These are phyloP conservation scores for Penicillium occitanis DNA, from an alignment of 2,329 filamentous ascomycete species.

Conservation along the genomic window DNA sequence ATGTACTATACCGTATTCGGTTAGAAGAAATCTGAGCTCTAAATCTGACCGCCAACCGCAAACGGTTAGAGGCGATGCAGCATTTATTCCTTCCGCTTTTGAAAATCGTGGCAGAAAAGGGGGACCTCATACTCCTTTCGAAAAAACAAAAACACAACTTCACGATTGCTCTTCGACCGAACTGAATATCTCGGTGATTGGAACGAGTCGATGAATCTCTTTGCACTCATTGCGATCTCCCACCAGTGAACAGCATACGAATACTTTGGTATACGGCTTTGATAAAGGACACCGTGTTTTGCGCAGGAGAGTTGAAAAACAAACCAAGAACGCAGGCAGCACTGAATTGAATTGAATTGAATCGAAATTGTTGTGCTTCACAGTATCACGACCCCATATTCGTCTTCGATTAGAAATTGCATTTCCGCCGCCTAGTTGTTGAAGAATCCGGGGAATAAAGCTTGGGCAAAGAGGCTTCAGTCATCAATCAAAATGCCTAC, in stretches of 20 bases:
- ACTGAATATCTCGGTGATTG: background rate
- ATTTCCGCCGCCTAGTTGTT: background rate
- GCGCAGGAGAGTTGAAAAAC: background rate
- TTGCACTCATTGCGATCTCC: background rate
- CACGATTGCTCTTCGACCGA: background rate
- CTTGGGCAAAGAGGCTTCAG: background rate
- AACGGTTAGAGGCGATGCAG: constrained; percentile 11
- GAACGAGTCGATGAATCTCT: constrained; percentile 8
- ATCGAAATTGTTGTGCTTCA: background rate
- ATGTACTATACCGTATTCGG: background rate
- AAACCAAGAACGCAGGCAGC: background rate
- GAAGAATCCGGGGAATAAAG: background rate
- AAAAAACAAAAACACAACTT: background rate
- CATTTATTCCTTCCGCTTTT: constrained; percentile 12
- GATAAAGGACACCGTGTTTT: background rate
- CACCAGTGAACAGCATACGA: background rate
- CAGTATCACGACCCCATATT: background rate
- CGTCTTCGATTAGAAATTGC: background rate
- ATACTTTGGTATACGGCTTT: too few species aligned
- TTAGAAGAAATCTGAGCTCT: background rate
- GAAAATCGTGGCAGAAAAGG: constrained; percentile 22
- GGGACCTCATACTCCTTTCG: background rate
- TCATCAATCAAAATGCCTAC: constrained; percentile 64
- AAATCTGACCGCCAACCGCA: constrained; percentile 22
- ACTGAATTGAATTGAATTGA: background rate